Base-by-base conservation (phyloP, 2,329 filamentous ascomycete species). In the Colletotrichum tabaci region DNA sequence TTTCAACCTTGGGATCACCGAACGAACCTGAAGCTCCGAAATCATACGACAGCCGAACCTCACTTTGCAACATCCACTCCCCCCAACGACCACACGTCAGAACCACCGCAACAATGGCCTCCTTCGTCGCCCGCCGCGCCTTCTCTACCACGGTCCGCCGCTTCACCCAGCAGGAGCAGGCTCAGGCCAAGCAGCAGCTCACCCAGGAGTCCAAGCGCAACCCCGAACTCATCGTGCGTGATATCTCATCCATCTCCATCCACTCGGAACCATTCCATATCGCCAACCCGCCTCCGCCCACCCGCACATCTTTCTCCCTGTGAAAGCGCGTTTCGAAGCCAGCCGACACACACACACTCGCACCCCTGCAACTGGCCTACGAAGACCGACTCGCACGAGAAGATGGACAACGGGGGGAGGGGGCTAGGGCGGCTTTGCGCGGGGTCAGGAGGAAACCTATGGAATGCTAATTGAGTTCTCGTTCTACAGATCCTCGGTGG, bases 401-500 rank as follows among this genome's bases (percentile, higher is more conserved):
- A 15, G 35, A 30, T 18, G 47, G 60, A 15, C 21, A 8, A 35
- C 15, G 7, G 4, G 23, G 18, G 46, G 7, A 5, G 23, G 4
- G 60, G 46, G 30, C 35, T 49, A 9, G 5, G 30, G 46, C 60
- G 30, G 46, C 30, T 2, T 61, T 50, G 46, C 60, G 16, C 18
- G 13, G 13, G 23, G 35, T 10, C 12, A 8, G 35, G 38, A 38
- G 16, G 10, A 35, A 46, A 30, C 21, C 10, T 49, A 66, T 18
- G 10, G 15, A 44, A 57, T 38, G 67, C 74, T 74, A 57, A 74
- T 56, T 30, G 58, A 52, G 46, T 49, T 53, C 60, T 64, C 50
- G 10, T 44, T 16, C 8, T 76, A 74, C 79, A 98, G 96, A 91
- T 98, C 80, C 93, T 99, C 76, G 90, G 95, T 75, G 94, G 91